phyloP scores from a whole-genome alignment of 805 yeast species.

The Metschnikowia matae region DNA sequence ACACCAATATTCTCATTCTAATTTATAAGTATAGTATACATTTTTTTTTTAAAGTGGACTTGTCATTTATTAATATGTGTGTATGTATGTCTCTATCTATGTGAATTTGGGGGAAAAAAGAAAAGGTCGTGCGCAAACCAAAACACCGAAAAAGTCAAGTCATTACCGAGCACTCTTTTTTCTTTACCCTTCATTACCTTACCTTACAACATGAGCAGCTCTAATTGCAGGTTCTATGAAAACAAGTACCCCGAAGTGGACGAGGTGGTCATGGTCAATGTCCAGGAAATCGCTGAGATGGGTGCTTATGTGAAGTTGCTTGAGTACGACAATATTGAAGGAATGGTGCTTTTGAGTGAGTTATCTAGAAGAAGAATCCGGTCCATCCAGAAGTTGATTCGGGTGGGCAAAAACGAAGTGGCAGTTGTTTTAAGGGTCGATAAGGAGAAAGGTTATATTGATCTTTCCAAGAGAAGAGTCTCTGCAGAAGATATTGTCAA shows the following conservation, averaged over 20 bases:
- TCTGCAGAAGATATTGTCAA: slow-evolving; percentile 95
- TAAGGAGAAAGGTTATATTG: slow-evolving; percentile 97
- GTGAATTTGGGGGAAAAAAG: background rate
- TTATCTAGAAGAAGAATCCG: slow-evolving; percentile 98
- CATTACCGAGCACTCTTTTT: background rate
- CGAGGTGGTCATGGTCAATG: slow-evolving; percentile 98
- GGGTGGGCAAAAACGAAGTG: slow-evolving; percentile 98
- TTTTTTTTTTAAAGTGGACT: background rate
- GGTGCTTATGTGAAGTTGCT: slow-evolving; percentile 96
- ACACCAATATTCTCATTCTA: no score
- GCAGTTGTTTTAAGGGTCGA: slow-evolving; percentile 97
- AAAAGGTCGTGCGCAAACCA: slow-evolving; percentile 5
- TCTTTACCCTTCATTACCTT: background rate
- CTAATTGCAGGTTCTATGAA: slow-evolving; percentile 94
- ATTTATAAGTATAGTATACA: no score
- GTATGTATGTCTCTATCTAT: no score
- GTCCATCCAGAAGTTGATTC: slow-evolving; percentile 92
- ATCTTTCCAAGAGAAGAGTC: slow-evolving; percentile 94
- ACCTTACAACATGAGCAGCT: slow-evolving; percentile 60
- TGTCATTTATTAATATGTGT: no score
- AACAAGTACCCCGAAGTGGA: slow-evolving; percentile 98
- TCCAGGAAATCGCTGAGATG: slow-evolving; percentile 98
- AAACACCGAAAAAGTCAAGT: background rate
- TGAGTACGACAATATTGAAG: slow-evolving; percentile 97
- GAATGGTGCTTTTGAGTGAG: slow-evolving; percentile 95